Conservation (phyloP, 2,329 filamentous ascomycete genomes). For the Diaporthe ampelina region DNA sequence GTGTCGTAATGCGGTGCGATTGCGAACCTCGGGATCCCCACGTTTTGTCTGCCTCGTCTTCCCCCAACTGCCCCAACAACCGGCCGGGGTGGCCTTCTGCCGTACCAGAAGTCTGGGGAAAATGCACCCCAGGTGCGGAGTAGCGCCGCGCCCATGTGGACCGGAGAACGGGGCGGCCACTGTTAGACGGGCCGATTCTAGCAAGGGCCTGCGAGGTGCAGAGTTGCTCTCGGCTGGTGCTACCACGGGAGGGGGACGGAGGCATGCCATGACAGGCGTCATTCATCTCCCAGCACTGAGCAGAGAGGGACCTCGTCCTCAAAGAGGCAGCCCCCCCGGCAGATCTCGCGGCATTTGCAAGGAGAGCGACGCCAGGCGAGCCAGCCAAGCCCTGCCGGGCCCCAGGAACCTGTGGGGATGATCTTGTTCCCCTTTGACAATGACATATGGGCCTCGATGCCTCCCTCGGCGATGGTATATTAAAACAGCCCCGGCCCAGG, state of each 20-base stretch:
- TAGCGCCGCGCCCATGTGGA: constrained; percentile 15
- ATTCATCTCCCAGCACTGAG: neutral
- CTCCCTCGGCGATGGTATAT: neutral
- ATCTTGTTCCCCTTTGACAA: neutral
- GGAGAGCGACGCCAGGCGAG: neutral
- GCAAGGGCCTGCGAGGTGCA: neutral
- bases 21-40: constrained; percentile 12
- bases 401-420: neutral
- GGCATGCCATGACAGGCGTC: neutral
- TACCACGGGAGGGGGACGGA: neutral
- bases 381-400: neutral
- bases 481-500: neutral
- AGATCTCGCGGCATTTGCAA: constrained; percentile 18
- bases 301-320: neutral
- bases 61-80: neutral
- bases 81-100: constrained; percentile 8
- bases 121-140: constrained; percentile 22
- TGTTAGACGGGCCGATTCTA: constrained; percentile 17
- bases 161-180: constrained; percentile 15
- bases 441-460: too few species aligned
- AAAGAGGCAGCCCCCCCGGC: constrained; percentile 2
- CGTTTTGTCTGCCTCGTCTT: neutral
- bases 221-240: neutral
- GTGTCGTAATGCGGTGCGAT: neutral
- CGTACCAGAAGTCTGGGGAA: constrained; percentile 28